phyloP scores from a whole-genome alignment of 1,284 basidiomycete species.

The Leccinum huronense region DNA sequence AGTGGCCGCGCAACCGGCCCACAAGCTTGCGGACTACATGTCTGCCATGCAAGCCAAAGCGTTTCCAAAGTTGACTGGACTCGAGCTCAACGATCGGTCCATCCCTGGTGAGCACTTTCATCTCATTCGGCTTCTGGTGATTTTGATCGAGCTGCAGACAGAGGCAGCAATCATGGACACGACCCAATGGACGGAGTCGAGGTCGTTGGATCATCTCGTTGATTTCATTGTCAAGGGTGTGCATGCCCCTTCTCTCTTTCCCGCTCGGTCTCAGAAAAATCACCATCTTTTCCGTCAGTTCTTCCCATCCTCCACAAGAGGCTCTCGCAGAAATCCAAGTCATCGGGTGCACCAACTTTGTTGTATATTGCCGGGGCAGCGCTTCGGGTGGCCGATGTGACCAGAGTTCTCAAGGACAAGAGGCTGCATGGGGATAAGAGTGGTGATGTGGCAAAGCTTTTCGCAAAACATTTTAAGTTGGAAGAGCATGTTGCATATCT shows the following conservation, averaged over 20 bases:
- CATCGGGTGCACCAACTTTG: constrained; percentile 73
- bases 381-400: constrained; percentile 74
- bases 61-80: constrained; percentile 58
- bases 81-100: constrained; percentile 71
- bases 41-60: constrained; percentile 60
- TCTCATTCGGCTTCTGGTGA: constrained; percentile 14
- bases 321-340: constrained; percentile 68
- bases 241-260: constrained; percentile 10
- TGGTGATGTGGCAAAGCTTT: constrained; percentile 81
- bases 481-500: constrained; percentile 76
- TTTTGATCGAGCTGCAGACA: constrained; percentile 56
- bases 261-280: neutral
- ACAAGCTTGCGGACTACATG: constrained; percentile 58
- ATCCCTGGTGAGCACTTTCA: constrained; percentile 61
- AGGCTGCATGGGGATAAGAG: constrained; percentile 71
- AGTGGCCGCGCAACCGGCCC: constrained; percentile 56
- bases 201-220: constrained; percentile 65
- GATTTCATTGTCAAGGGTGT: constrained; percentile 73
- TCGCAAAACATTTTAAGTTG: constrained; percentile 84
- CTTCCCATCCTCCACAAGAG: constrained; percentile 67
- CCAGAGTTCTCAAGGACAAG: constrained; percentile 66
- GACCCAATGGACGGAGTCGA: constrained; percentile 62
- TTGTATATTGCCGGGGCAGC: constrained; percentile 77
- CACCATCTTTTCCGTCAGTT: constrained; percentile 40
- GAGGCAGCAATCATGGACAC: constrained; percentile 73